Percentiles rank a stretch among this genome's conserved stretches.
Evolutionary conservation across 2,329 filamentous ascomycete species (phyloP).

Genomic region (Paecilomyces variotii): DNA sequence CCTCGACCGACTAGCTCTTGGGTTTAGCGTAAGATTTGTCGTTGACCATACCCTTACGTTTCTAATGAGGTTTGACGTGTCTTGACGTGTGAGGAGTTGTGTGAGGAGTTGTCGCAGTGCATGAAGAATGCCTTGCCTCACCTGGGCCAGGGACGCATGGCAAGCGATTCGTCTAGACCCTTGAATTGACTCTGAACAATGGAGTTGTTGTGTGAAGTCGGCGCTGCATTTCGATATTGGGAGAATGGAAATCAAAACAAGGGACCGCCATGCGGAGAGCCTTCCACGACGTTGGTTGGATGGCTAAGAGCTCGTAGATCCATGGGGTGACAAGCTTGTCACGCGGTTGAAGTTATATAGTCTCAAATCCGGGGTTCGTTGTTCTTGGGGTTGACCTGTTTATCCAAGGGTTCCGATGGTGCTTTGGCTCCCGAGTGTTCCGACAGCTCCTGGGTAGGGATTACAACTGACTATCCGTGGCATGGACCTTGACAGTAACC

Average conservation of each 20-base stretch:
- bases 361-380: background rate
- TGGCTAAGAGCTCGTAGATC: background rate
- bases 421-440: background rate
- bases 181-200: background rate
- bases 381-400: background rate
- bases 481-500: background rate
- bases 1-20: background rate
- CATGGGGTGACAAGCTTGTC: background rate
- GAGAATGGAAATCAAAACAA: background rate
- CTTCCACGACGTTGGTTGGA: background rate
- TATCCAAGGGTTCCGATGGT: background rate
- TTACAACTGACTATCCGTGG: background rate
- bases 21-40: background rate
- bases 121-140: background rate
- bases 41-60: background rate
- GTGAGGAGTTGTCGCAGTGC: slow-evolving; percentile 9
- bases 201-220: background rate
- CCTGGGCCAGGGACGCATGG: background rate
- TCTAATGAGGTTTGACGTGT: slow-evolving; percentile 8
- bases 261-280: background rate
- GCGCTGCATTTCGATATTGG: background rate
- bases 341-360: background rate
- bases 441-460: background rate
- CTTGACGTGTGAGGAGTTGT: slow-evolving; percentile 17
- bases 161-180: background rate